These are phyloP conservation scores for Micromonas pusilla DNA, from an alignment of 139 green algal genomes.

Conservation along the genomic window DNA sequence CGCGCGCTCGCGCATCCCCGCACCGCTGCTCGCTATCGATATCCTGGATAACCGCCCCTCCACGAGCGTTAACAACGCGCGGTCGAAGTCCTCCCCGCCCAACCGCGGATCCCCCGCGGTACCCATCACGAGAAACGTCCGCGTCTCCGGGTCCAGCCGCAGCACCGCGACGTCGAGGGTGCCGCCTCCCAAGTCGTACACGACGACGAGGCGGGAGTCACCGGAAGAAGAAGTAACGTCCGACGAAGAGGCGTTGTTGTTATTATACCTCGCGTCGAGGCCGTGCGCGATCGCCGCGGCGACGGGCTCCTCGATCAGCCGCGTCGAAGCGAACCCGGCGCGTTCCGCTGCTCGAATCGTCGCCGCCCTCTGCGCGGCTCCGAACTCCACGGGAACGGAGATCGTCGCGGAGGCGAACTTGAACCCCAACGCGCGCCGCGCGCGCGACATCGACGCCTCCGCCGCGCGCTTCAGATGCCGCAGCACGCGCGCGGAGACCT, in stretches of 20 bases:
- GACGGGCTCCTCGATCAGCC: not conserved
- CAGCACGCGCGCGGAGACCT: not conserved
- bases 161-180: conserved; percentile 34
- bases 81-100: conserved; percentile 34
- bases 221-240: too few relatives aligned
- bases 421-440: not conserved
- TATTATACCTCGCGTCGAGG: not conserved
- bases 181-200: conserved; percentile 25
- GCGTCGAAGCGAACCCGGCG: not conserved
- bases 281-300: not conserved
- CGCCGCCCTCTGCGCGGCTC: not conserved
- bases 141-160: conserved; percentile 1
- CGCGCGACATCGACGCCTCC: not conserved
- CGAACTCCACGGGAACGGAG: not conserved
- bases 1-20: not conserved
- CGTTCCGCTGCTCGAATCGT: not conserved
- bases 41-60: not conserved
- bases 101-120: conserved; percentile 28
- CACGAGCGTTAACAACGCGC: not conserved
- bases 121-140: conserved; percentile 4
- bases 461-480: not conserved
- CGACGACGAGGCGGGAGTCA: not conserved
- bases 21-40: not conserved
- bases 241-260: too few relatives aligned
- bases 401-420: not conserved